phyloP scores from a whole-genome alignment of 2,329 filamentous ascomycete species.

The Penicillium thymicola region DNA sequence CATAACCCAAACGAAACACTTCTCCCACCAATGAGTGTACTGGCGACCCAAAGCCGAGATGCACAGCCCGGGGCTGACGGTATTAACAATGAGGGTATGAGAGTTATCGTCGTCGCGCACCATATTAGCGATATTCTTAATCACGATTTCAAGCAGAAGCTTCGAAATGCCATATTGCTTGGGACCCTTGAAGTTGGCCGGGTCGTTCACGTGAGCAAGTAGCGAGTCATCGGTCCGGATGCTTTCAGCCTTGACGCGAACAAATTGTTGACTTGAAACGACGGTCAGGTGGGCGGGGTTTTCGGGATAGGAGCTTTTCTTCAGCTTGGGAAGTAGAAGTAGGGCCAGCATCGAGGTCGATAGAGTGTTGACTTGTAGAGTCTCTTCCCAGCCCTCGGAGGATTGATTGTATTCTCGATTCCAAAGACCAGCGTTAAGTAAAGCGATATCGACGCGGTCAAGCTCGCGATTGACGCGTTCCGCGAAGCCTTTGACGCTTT shows the following conservation, averaged over 20 bases:
- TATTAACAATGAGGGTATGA: conserved; percentile 44
- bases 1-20: conserved; percentile 34
- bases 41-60: conserved; percentile 42
- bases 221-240: conserved; percentile 31
- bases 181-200: conserved; percentile 27
- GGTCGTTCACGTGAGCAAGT: conserved; percentile 35
- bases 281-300: conserved; percentile 44
- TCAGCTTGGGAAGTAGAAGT: conserved; percentile 50
- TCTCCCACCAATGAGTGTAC: conserved; percentile 36
- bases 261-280: conserved; percentile 44
- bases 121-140: conserved; percentile 37
- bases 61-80: conserved; percentile 46
- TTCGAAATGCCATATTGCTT: conserved; percentile 45
- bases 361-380: conserved; percentile 57
- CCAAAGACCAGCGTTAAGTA: conserved; percentile 48
- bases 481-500: conserved; percentile 45
- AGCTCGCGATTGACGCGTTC: conserved; percentile 36
- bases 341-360: conserved; percentile 55
- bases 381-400: conserved; percentile 50
- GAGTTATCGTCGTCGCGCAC: conserved; percentile 33
- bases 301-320: conserved; percentile 30
- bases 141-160: conserved; percentile 42
- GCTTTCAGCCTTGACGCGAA: conserved; percentile 31
- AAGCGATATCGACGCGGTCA: conserved; percentile 43
- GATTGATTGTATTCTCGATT: conserved; percentile 37